Evolutionary conservation across 345 rosid species (phyloP).

Genomic region (Erysimum cheiranthoides): DNA sequence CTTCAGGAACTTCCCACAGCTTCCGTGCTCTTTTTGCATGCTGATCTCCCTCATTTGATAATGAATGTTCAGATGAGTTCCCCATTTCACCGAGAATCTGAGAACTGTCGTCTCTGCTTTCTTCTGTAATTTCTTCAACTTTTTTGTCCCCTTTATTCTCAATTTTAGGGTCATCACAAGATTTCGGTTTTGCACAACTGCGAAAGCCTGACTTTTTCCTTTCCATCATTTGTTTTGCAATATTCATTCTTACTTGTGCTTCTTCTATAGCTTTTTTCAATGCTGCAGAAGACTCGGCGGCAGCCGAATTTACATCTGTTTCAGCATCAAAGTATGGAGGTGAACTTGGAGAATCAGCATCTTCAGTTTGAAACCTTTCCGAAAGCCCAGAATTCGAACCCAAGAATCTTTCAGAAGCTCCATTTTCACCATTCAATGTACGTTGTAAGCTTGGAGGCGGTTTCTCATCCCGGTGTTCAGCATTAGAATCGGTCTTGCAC

Average conservation of each 20-base stretch:
- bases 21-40: conserved; percentile 40
- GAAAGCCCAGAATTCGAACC: conserved; percentile 47
- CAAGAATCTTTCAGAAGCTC: conserved; percentile 38
- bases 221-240: conserved; percentile 81
- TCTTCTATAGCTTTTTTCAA: conserved; percentile 85
- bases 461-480: conserved; percentile 44
- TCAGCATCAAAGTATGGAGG: conserved; percentile 73
- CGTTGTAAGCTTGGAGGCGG: conserved; percentile 43
- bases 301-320: conserved; percentile 74
- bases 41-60: conserved; percentile 43
- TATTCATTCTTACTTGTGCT: conserved; percentile 75
- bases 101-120: conserved; percentile 45
- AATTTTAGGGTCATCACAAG: conserved; percentile 44
- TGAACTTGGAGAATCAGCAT: conserved; percentile 50
- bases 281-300: conserved; percentile 90
- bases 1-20: conserved; percentile 44
- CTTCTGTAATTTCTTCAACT: conserved; percentile 46
- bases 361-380: conserved; percentile 49
- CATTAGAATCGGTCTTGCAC: conserved; percentile 47
- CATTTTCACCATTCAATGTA: conserved; percentile 35
- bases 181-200: conserved; percentile 49
- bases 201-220: conserved; percentile 64
- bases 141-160: conserved; percentile 45
- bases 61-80: conserved; percentile 39
- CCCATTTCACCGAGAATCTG: conserved; percentile 22